These are phyloP conservation scores for Phycomyces blakesleeanus DNA, from an alignment of 192 early-diverging fungal genomes.

Conservation along the genomic window DNA sequence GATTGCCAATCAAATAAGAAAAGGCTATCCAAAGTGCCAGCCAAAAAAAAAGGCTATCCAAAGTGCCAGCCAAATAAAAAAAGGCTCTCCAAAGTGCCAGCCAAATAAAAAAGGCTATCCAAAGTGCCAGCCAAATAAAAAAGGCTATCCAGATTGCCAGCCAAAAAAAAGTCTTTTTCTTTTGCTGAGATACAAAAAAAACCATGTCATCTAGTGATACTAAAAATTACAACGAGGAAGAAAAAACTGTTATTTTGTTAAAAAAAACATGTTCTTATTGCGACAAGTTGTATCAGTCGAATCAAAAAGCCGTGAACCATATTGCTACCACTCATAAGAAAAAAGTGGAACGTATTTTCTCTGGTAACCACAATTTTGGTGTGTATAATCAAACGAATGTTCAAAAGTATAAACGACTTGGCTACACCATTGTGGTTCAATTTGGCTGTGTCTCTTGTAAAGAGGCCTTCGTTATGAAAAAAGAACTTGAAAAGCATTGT, in stretches of 20 bases:
- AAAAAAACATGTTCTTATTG: slow-evolving; percentile 4
- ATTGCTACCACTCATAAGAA: slow-evolving; percentile 7
- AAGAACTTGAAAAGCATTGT: slow-evolving; percentile 17
- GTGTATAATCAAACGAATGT: slow-evolving; percentile 14
- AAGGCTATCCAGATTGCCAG: no score
- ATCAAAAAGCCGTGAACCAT: slow-evolving; percentile 8
- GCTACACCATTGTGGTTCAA: slow-evolving; percentile 12
- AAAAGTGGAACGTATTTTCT: slow-evolving; percentile 1
- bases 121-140: no score
- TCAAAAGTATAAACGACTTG: slow-evolving; percentile 17
- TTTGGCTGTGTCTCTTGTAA: slow-evolving; percentile 17
- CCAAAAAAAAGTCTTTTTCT: no score
- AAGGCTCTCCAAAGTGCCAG: no score
- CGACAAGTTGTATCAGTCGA: slow-evolving; percentile 6
- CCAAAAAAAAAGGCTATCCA: no score
- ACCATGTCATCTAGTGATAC: no score
- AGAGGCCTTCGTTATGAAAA: slow-evolving; percentile 10
- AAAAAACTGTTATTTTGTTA: background rate
- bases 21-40: no score
- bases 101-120: no score
- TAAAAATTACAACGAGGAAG: no score
- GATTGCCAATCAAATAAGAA: no score
- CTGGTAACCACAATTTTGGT: slow-evolving; percentile 9
- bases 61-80: no score
- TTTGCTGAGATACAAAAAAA: no score